phyloP scores from a whole-genome alignment of 345 rosid species.

The Anacardium occidentale region DNA sequence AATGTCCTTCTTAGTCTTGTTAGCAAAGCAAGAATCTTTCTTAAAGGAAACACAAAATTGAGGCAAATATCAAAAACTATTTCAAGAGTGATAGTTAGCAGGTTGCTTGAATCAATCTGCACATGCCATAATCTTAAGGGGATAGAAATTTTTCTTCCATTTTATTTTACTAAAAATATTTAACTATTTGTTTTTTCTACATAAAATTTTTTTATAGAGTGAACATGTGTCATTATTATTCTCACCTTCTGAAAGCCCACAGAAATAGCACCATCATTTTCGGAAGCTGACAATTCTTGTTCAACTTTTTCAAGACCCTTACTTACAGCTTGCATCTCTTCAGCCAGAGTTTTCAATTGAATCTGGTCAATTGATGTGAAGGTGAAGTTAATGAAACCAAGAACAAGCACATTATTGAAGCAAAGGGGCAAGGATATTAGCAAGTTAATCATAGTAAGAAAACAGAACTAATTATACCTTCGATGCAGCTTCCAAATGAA shows the following conservation, averaged over 20 bases:
- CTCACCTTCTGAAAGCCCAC: slow-evolving; percentile 85
- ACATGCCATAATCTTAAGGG: not conserved
- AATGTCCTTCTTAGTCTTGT: not conserved
- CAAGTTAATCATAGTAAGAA: slow-evolving; percentile 14
- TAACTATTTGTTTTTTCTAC: not conserved
- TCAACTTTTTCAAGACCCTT: slow-evolving; percentile 95
- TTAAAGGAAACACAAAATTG: not conserved
- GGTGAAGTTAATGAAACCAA: slow-evolving; percentile 5
- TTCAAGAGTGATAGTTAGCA: not conserved
- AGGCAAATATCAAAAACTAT: not conserved
- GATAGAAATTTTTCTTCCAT: not conserved
- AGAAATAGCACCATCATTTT: slow-evolving; percentile 81
- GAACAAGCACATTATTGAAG: not conserved
- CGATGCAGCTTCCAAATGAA: slow-evolving; percentile 90
- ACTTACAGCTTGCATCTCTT: slow-evolving; percentile 98
- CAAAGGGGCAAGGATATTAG: slow-evolving; percentile 5
- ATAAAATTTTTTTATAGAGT: slow-evolving; percentile 3
- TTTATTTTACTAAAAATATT: not conserved
- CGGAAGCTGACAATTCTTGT: slow-evolving; percentile 83
- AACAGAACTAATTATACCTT: slow-evolving; percentile 50
- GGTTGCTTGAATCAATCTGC: not conserved
- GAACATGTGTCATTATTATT: slow-evolving; percentile 7
- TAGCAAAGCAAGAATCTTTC: not conserved
- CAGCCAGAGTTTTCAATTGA: slow-evolving; percentile 92
- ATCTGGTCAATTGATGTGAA: slow-evolving; percentile 46